Evolutionary conservation across 768 basidiomycete species (phyloP).

Genomic region (Tulasnella sp.): DNA sequence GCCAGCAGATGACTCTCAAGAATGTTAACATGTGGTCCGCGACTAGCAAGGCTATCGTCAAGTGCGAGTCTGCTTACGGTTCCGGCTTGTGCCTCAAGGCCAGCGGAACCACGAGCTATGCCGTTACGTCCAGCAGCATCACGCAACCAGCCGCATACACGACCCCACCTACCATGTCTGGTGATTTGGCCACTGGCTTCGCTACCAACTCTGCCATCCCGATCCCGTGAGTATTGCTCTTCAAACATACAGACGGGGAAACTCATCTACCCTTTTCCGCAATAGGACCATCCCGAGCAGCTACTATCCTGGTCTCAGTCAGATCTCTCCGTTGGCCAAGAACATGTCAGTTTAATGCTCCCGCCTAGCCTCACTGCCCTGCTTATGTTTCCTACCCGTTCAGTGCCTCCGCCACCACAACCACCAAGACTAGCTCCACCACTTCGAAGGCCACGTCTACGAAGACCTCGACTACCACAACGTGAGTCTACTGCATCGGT

Average conservation of each 20-base stretch:
- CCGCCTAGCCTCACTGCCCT: neutral
- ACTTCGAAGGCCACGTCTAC: neutral
- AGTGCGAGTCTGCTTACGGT: slow-evolving; percentile 25
- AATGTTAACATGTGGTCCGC: slow-evolving; percentile 25
- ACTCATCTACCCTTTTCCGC: neutral
- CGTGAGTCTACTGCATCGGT: too few relatives aligned
- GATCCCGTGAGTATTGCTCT: slow-evolving; percentile 10
- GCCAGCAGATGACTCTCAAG: slow-evolving; percentile 19
- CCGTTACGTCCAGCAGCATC: slow-evolving; percentile 15
- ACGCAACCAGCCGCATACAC: slow-evolving; percentile 23
- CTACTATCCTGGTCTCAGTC: slow-evolving; percentile 10
- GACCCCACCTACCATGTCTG: slow-evolving; percentile 21
- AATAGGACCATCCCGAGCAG: slow-evolving; percentile 9
- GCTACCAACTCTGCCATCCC: slow-evolving; percentile 9
- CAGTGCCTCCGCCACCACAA: neutral
- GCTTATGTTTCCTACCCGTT: neutral
- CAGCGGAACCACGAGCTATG: slow-evolving; percentile 20
- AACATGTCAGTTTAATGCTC: neutral
- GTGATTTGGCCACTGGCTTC: slow-evolving; percentile 10
- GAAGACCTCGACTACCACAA: neutral
- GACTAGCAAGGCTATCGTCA: slow-evolving; percentile 20
- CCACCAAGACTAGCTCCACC: neutral
- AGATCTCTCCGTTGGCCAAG: neutral
- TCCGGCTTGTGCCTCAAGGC: slow-evolving; percentile 21
- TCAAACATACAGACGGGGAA: neutral